phyloP scores from a whole-genome alignment of 2,329 filamentous ascomycete species.

The Thelonectria olida region DNA sequence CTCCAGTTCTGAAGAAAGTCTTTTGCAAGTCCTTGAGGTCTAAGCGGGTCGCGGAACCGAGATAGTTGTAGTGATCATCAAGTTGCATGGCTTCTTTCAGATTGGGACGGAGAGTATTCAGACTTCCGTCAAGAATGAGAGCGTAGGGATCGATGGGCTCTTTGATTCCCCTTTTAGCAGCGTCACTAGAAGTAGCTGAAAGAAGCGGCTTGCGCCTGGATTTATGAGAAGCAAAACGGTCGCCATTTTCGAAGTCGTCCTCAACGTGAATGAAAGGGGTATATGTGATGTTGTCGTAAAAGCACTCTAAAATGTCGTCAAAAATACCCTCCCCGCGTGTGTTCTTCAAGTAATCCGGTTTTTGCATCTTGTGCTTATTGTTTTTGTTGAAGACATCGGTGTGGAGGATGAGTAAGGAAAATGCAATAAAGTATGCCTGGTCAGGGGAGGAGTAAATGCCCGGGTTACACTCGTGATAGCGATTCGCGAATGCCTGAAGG shows the following conservation, averaged over 20 bases:
- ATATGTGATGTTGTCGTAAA: constrained; percentile 98
- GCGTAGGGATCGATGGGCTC: constrained; percentile 97
- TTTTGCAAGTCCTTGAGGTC: constrained; percentile 85
- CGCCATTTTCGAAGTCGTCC: constrained; percentile 84
- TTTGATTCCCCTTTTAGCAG: constrained; percentile 70
- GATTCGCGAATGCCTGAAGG: constrained; percentile 91
- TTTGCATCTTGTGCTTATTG: constrained; percentile 99
- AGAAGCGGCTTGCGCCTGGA: constrained; percentile 76
- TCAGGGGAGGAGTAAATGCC: constrained; percentile 92
- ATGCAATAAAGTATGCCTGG: constrained; percentile 98
- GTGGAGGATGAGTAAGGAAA: constrained; percentile 94
- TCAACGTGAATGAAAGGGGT: constrained; percentile 98
- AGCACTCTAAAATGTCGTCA: constrained; percentile 91
- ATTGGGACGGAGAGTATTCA: constrained; percentile 83
- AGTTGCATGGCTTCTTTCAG: constrained; percentile 92
- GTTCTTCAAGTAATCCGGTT: constrained; percentile 93
- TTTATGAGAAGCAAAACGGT: constrained; percentile 76
- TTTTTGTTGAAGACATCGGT: constrained; percentile 99
- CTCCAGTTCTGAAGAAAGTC: constrained; percentile 89
- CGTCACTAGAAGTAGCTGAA: constrained; percentile 62
- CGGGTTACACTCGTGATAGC: constrained; percentile 98
- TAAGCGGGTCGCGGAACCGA: constrained; percentile 78
- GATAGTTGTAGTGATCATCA: constrained; percentile 90
- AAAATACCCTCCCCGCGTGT: constrained; percentile 91
- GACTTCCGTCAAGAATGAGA: constrained; percentile 87